phyloP scores from a whole-genome alignment of 139 green algal species.

The Chlorella sp. region DNA sequence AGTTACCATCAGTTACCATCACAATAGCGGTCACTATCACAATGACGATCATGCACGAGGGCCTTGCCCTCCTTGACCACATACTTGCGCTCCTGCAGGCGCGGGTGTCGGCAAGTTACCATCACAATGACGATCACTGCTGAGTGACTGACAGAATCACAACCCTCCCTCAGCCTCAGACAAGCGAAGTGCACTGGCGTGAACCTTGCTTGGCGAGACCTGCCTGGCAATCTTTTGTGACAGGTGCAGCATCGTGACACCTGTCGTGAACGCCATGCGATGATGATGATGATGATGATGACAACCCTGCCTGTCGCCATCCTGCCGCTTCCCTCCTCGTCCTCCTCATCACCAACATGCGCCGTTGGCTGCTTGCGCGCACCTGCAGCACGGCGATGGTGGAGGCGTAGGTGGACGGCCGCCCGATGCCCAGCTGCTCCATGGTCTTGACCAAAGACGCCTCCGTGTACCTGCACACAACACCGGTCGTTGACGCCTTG shows the following conservation, averaged over 20 bases:
- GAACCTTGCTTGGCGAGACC: too few relatives aligned
- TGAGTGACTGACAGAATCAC: too few relatives aligned
- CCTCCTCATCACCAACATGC: neutral
- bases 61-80: slow-evolving; percentile 43
- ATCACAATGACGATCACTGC: too few relatives aligned
- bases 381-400: slow-evolving; percentile 75
- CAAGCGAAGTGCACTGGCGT: too few relatives aligned
- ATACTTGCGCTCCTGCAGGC: slow-evolving; percentile 55
- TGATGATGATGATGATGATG: too few relatives aligned
- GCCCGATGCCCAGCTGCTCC: slow-evolving; percentile 84
- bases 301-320: neutral
- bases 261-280: too few relatives aligned
- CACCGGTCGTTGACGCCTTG: too few relatives aligned
- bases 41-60: slow-evolving; percentile 30
- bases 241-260: too few relatives aligned
- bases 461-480: slow-evolving; percentile 59
- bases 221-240: too few relatives aligned
- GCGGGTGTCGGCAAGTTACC: neutral
- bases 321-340: neutral
- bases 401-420: slow-evolving; percentile 89
- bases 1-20: too few relatives aligned
- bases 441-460: slow-evolving; percentile 70
- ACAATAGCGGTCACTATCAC: neutral
- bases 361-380: too few relatives aligned
- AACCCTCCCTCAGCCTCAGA: neutral